Base-by-base conservation (phyloP, 179 eudicot species). In the Actinidia polygama region DNA sequence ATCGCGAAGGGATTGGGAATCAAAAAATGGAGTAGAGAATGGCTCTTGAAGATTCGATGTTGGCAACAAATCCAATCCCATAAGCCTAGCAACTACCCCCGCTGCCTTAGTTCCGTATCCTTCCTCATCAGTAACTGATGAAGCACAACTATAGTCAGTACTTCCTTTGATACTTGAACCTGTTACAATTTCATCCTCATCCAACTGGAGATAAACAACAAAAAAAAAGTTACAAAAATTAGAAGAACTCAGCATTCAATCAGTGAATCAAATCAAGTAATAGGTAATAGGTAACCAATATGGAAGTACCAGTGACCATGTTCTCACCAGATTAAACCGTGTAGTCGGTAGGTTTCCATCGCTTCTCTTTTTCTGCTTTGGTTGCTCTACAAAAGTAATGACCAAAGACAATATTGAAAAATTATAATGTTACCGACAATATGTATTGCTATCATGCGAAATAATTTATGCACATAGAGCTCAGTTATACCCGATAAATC, bases 21-120 rank as follows among this genome's bases (percentile, higher is more conserved):
- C 91, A 16, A 75, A 87, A 66, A 89, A 89, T 10, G 94, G 95
- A 79, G 91, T 87, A 26, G 94, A 83, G 78, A 85, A 90, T 73
- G 92, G 85, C 47, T 92, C 97, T 4, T 84, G 16, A 24, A 71
- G 66, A 80, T 86, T 89, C 67, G 96, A 89, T 62, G 89, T 87
- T 44, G 99, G 99, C 87, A 96, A 66, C 24, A 95, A 91, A 86
- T 95, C 98, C 82, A 96, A 85, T 66, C 99, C 99, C 99, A 96
- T 96, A 40, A 96, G 98, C 90, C 96, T 92, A 18, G 98, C 99
- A 77, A 96, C 94, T 36, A 95, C 98, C 18, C 95, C 88, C 1
- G 98, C 98, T 23, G 94, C 92, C 88, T 80, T 93, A 40, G 83
- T 67, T 79, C 90, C 94, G 67, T 78, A 86, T 58, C 84, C 86